phyloP scores from a whole-genome alignment of 768 basidiomycete species.

The Lentinula sp. region DNA sequence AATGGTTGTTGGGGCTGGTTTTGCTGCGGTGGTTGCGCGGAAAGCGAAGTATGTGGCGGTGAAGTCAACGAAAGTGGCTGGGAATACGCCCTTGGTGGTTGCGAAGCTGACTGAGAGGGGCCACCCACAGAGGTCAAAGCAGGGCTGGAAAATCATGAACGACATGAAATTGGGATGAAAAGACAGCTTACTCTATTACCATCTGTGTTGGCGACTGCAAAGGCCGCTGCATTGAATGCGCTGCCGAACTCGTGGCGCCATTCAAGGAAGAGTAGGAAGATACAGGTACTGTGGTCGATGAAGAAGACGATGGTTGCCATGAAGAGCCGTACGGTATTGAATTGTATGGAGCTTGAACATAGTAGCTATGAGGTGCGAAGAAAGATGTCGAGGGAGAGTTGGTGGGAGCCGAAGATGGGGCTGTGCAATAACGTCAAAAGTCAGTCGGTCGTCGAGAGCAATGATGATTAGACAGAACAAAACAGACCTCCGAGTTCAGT shows the following conservation, averaged over 20 bases:
- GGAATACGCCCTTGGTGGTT: background rate
- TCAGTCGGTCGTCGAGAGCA: background rate
- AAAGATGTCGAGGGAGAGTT: slow-evolving; percentile 23
- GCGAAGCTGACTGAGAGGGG: background rate
- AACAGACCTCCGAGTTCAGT: background rate
- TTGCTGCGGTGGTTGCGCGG: background rate
- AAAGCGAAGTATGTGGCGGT: slow-evolving; percentile 13
- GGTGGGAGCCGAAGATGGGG: background rate
- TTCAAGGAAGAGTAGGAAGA: slow-evolving; percentile 76
- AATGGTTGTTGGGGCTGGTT: slow-evolving; percentile 16
- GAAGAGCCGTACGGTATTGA: slow-evolving; percentile 46
- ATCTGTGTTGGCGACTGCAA: slow-evolving; percentile 29
- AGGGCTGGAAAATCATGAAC: background rate
- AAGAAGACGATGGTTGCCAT: slow-evolving; percentile 36
- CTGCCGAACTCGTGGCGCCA: slow-evolving; percentile 45
- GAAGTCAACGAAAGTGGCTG: slow-evolving; percentile 9
- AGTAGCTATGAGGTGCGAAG: slow-evolving; percentile 33
- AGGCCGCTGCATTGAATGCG: slow-evolving; percentile 11
- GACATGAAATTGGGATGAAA: background rate
- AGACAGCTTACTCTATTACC: slow-evolving; percentile 65
- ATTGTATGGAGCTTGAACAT: slow-evolving; percentile 42
- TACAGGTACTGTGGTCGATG: slow-evolving; percentile 39
- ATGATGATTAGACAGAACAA: background rate
- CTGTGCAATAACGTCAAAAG: background rate
- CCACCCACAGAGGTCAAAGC: background rate